A percentile compares a stretch with the other conserved stretches of the same genome.
phyloP scores from a whole-genome alignment of 805 yeast species.

The Ogataea wickerhamii region DNA sequence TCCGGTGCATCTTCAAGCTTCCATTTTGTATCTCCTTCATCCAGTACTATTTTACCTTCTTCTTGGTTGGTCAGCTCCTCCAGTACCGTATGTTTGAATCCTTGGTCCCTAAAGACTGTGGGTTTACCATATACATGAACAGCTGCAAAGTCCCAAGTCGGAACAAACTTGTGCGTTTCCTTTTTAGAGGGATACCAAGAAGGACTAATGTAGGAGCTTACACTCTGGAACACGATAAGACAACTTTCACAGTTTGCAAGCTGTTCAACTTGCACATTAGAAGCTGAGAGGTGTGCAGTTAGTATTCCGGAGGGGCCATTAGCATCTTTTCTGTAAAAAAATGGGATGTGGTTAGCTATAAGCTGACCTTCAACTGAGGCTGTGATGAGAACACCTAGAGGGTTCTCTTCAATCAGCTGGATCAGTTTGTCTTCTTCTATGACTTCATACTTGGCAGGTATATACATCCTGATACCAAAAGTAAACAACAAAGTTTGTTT shows the following conservation, averaged over 20 bases:
- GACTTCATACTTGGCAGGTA: constrained; percentile 26
- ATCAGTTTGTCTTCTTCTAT: constrained; percentile 36
- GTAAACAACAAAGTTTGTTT: too few relatives aligned
- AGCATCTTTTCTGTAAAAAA: constrained; percentile 36
- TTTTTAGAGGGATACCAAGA: constrained; percentile 55
- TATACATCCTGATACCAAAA: constrained; percentile 29
- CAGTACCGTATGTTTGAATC: constrained; percentile 44
- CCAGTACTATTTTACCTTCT: constrained; percentile 36
- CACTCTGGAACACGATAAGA: constrained; percentile 50
- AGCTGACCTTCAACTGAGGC: constrained; percentile 34
- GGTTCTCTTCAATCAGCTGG: constrained; percentile 42
- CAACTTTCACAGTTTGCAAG: constrained; percentile 38
- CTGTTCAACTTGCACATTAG: constrained; percentile 47
- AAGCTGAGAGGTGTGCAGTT: constrained; percentile 53
- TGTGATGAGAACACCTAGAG: constrained; percentile 51
- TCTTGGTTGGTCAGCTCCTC: constrained; percentile 43
- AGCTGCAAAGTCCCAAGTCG: constrained; percentile 64
- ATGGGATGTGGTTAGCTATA: constrained; percentile 57
- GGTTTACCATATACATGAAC: constrained; percentile 56
- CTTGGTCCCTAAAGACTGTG: constrained; percentile 40
- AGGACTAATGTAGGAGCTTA: constrained; percentile 54
- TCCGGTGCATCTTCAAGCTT: constrained; percentile 55
- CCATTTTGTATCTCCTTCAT: constrained; percentile 38
- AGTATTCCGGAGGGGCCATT: constrained; percentile 25
- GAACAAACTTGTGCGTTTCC: constrained; percentile 58